Evolutionary conservation across 2,329 filamentous ascomycete genomes (phyloP).

Genomic region (Fusarium neocosmosporiellum): DNA sequence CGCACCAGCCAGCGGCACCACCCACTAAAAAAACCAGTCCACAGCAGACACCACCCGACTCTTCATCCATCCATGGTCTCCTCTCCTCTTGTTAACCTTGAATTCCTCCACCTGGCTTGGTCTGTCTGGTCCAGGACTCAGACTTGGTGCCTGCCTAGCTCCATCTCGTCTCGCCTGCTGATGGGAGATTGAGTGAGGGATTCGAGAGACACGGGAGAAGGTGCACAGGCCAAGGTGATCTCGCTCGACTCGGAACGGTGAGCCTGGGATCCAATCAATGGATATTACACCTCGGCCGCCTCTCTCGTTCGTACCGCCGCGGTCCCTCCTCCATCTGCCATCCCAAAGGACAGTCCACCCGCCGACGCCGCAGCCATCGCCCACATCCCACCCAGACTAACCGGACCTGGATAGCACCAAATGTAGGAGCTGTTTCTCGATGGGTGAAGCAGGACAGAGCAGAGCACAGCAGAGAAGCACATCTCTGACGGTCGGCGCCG

Average conservation of each 20-base stretch:
- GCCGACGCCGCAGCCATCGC: conserved; percentile 30
- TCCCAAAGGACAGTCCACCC: conserved; percentile 23
- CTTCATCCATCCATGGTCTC: not conserved
- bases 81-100: conserved; percentile 23
- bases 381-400: conserved; percentile 34
- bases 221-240: conserved; percentile 4
- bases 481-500: conserved; percentile 6
- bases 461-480: conserved; percentile 13
- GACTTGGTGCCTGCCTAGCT: not conserved
- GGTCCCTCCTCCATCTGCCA: conserved; percentile 3
- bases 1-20: conserved; percentile 27
- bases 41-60: conserved; percentile 19
- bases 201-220: not conserved
- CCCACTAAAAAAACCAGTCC: conserved; percentile 40
- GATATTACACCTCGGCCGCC: conserved; percentile 4
- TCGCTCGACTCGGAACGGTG: conserved; percentile 3
- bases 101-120: conserved; percentile 10
- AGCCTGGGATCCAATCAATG: conserved; percentile 7
- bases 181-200: conserved; percentile 14
- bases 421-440: not conserved
- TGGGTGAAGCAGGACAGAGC: not conserved
- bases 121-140: not conserved
- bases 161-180: not conserved
- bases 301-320: not conserved
- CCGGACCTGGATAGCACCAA: conserved; percentile 23